phyloP scores from a whole-genome alignment of 2,329 filamentous ascomycete species.

The Arachnomyces sp. region DNA sequence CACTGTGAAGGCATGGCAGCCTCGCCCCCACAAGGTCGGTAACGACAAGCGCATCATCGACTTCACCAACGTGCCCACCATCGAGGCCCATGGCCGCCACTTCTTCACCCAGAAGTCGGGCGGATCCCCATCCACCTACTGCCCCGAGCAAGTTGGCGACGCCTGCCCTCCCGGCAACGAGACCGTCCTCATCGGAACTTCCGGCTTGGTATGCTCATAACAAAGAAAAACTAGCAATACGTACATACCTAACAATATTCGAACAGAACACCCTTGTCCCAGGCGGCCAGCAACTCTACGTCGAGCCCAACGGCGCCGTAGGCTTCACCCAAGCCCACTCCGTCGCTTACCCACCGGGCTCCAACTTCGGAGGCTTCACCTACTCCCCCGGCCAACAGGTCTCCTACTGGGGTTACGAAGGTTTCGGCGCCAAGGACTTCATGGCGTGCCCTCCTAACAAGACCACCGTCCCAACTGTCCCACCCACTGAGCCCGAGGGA shows the following conservation, averaged over 20 bases:
- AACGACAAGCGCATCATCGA: too few species aligned
- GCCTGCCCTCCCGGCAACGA: conserved; percentile 41
- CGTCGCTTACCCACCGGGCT: conserved; percentile 42
- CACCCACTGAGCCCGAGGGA: too few species aligned
- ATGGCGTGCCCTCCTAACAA: conserved; percentile 33
- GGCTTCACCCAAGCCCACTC: conserved; percentile 52
- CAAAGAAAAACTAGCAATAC: conserved; percentile 15
- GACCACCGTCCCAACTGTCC: too few species aligned
- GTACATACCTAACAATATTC: not conserved
- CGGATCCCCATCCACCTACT: conserved; percentile 40
- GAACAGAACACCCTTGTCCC: conserved; percentile 46
- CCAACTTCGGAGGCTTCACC: conserved; percentile 43
- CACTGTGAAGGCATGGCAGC: conserved; percentile 16
- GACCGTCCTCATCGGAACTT: conserved; percentile 38
- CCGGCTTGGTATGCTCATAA: conserved; percentile 24
- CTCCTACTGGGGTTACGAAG: conserved; percentile 22
- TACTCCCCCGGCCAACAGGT: conserved; percentile 24
- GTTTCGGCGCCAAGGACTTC: conserved; percentile 31
- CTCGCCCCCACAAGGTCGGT: conserved; percentile 9
- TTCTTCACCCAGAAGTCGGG: conserved; percentile 40
- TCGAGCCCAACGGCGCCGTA: conserved; percentile 46
- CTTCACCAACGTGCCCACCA: conserved; percentile 37
- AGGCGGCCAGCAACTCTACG: conserved; percentile 55
- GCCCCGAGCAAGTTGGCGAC: conserved; percentile 33
- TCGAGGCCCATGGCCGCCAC: conserved; percentile 40